A percentile compares a stretch with the other conserved stretches of the same genome.
Evolutionary conservation across 1,284 basidiomycete genomes (phyloP).

Genomic region (Cryptococcus amylolentus): DNA sequence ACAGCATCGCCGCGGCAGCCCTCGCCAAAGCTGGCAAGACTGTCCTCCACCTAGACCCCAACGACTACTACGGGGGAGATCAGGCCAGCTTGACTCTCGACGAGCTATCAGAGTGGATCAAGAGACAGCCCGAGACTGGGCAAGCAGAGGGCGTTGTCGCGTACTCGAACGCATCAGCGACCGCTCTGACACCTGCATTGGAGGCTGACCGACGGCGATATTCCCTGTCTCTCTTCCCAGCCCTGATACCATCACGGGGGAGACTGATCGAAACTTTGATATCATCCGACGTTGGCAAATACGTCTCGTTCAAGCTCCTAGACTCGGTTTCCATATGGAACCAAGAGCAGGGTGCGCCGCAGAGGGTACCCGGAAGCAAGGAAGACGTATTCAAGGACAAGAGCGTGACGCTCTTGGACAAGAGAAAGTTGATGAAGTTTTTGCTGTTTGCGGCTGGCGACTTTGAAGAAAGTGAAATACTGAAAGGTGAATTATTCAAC

Average conservation of each 20-base stretch:
- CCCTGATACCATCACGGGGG: constrained; percentile 75
- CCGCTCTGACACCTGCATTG: constrained; percentile 52
- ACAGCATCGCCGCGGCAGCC: constrained; percentile 88
- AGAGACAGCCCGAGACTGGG: background rate
- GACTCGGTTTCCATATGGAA: constrained; percentile 62
- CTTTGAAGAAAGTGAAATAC: constrained; percentile 58
- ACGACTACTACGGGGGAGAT: constrained; percentile 77
- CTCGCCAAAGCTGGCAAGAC: constrained; percentile 81
- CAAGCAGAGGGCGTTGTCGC: background rate
- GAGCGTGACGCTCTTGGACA: constrained; percentile 73
- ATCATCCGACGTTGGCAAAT: constrained; percentile 79
- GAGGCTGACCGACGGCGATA: constrained; percentile 69
- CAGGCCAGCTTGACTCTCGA: constrained; percentile 78
- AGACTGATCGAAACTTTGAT: constrained; percentile 76
- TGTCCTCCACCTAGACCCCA: constrained; percentile 81
- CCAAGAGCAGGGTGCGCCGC: constrained; percentile 43
- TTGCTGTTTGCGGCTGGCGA: constrained; percentile 73
- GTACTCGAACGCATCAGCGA: constrained; percentile 24
- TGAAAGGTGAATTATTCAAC: constrained; percentile 16
- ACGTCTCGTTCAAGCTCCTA: constrained; percentile 85
- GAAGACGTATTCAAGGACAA: constrained; percentile 90
- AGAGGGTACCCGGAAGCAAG: constrained; percentile 80
- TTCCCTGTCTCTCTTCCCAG: constrained; percentile 76
- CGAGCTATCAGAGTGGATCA: constrained; percentile 70
- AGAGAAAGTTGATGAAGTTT: constrained; percentile 89